These are phyloP conservation scores for Edaphochlamys debaryana DNA, from an alignment of 139 green algal species.

Conservation along the genomic window DNA sequence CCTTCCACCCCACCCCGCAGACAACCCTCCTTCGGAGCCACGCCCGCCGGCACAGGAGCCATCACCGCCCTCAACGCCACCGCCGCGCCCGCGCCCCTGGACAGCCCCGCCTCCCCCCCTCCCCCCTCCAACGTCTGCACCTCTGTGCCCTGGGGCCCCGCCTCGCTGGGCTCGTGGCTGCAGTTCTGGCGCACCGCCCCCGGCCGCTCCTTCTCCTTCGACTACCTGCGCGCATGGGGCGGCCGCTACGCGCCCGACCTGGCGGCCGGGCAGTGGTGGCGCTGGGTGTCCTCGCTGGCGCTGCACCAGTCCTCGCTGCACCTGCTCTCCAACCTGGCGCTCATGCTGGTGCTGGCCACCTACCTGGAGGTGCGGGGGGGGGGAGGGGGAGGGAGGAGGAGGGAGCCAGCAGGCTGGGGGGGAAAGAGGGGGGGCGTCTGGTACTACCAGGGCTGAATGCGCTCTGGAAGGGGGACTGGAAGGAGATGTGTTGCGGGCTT, in stretches of 20 bases:
- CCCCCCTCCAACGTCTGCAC: not conserved
- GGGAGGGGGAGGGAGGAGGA: too few relatives aligned
- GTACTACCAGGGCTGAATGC: too few relatives aligned
- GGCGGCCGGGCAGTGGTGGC: conserved; percentile 48
- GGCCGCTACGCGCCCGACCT: conserved; percentile 42
- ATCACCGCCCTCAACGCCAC: not conserved
- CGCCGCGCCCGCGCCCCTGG: not conserved
- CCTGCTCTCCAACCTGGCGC: conserved; percentile 69
- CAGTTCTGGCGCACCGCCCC: not conserved
- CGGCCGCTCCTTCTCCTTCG: conserved; percentile 13
- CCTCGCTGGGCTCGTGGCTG: conserved; percentile 1
- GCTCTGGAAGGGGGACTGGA: too few relatives aligned
- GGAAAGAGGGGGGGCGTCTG: too few relatives aligned
- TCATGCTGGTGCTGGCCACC: conserved; percentile 64
- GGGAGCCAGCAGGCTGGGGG: too few relatives aligned
- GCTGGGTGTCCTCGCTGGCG: conserved; percentile 70
- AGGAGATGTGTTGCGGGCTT: too few relatives aligned
- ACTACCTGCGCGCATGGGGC: conserved; percentile 42
- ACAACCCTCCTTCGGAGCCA: not conserved
- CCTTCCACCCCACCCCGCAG: not conserved
- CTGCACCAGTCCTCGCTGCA: conserved; percentile 71
- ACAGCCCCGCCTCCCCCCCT: not conserved
- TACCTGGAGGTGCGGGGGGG: conserved; percentile 76
- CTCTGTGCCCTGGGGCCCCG: conserved; percentile 1
- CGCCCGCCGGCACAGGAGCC: too few relatives aligned